phyloP scores from a whole-genome alignment of 2,329 filamentous ascomycete species.

The Cladophialophora psammophila region DNA sequence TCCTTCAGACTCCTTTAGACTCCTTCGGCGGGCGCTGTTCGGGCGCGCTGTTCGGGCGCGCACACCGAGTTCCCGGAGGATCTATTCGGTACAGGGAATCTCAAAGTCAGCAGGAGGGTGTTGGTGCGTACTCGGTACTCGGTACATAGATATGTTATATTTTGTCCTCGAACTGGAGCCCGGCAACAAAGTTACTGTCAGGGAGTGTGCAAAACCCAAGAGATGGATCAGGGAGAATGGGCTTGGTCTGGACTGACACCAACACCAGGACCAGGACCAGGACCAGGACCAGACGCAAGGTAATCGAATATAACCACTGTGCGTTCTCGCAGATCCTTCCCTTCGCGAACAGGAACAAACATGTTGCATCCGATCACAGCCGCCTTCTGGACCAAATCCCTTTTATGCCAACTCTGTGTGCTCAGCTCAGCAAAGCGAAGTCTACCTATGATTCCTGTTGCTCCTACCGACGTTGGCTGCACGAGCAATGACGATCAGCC shows the following conservation, averaged over 20 bases:
- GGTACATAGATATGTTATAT: not conserved
- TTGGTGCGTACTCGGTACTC: not conserved
- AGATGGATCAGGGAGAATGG: not conserved
- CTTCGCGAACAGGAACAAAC: not conserved
- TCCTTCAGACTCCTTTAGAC: too few relatives aligned
- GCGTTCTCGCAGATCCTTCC: not conserved
- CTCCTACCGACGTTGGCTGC: too few relatives aligned
- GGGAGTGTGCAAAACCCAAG: not conserved
- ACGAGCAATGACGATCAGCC: not conserved
- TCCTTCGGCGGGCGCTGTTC: not conserved
- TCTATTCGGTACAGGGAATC: not conserved
- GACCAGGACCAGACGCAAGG: not conserved
- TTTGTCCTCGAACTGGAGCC: too few relatives aligned
- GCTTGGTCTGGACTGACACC: too few relatives aligned
- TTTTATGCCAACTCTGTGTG: not conserved
- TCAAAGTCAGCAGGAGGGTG: not conserved
- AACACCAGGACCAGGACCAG: not conserved
- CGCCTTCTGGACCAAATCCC: not conserved
- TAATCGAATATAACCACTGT: not conserved
- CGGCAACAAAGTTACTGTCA: not conserved
- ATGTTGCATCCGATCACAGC: slow-evolving; percentile 6
- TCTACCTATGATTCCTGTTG: not conserved
- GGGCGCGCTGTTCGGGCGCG: not conserved
- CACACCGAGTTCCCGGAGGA: not conserved
- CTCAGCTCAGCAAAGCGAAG: not conserved